Percentiles rank a stretch among this genome's conserved stretches.
These are phyloP conservation scores for Thraustochytrium striatum DNA, from an alignment of 352 stramenopile species.

Conservation along the genomic window DNA sequence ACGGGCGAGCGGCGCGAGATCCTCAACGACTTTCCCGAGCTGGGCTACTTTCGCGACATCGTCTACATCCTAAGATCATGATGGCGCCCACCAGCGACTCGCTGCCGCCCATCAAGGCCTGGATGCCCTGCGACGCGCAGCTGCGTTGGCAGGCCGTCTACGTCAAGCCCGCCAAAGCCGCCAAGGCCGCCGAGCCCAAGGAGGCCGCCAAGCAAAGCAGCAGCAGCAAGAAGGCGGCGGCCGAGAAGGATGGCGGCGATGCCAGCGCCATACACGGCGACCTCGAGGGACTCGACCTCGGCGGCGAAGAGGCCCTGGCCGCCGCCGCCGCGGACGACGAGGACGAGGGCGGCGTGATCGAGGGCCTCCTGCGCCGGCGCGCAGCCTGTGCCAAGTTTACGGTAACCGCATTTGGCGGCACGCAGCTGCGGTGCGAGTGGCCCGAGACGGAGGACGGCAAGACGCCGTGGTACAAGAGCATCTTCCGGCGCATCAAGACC, in stretches of 20 bases:
- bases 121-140: constrained; percentile 49
- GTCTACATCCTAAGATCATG: constrained; percentile 75
- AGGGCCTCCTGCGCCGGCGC: constrained; percentile 58
- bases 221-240: background rate
- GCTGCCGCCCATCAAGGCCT: constrained; percentile 56
- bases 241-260: background rate
- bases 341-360: constrained; percentile 55
- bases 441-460: constrained; percentile 43
- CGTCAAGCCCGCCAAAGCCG: constrained; percentile 38
- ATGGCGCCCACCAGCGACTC: constrained; percentile 60
- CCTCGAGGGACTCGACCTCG: constrained; percentile 48
- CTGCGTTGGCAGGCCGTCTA: constrained; percentile 49
- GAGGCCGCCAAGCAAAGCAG: constrained; percentile 4
- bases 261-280: constrained; percentile 2
- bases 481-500: constrained; percentile 64
- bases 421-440: constrained; percentile 39
- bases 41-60: constrained; percentile 84
- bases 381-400: constrained; percentile 56
- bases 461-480: constrained; percentile 57
- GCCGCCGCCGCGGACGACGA: constrained; percentile 67
- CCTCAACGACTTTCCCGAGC: constrained; percentile 78
- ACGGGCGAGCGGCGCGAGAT: constrained; percentile 68
- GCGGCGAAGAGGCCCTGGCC: constrained; percentile 59
- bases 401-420: constrained; percentile 63
- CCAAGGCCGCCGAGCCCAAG: constrained; percentile 23